Base-by-base conservation (phyloP, 176 grass and related monocot genomes). In the Olyra latifolia region DNA sequence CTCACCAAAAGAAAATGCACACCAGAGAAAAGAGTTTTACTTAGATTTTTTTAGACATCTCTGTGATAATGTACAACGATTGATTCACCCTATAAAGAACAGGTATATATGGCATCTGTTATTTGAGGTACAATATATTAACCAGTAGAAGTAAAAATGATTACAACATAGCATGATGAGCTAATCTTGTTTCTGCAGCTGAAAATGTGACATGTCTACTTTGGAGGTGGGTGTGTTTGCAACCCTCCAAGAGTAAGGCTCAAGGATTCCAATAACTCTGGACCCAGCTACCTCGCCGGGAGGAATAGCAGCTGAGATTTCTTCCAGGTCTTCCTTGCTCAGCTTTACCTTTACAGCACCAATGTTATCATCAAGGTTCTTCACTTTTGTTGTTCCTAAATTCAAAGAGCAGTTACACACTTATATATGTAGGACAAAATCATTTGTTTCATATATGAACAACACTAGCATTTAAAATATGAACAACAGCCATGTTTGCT, bases 311-410 rank as follows among this genome's bases (percentile, higher is more conserved):
- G 17, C 87, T 16, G 67, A 88, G 62, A 92, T 89, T 81, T 80
- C 81, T 62, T 82, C 23, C 62, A 89, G 66, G 66, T 83, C 81
- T 84, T 95, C 84, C 75, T 89, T 86, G 69, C 76, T 85, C 73
- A 89, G 78, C 84, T 92, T 95, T 78, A 89, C 23, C 44, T 91
- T 92, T 74, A 91, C 75, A 52, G 84, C 82, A 45, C 69, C 81
- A 45, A 91, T 87, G 77, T 91, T 92, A 66, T 77, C 76, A 71
- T 91, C 89, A 66, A 95, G 72, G 83, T 91, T 91, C 85, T 89
- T 87, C 57, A 89, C 71, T 64, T 95, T 91, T 48, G 87, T 95
- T 71, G 93, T 95, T 66, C 89, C 87, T 95, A 76, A 20, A 83
- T 81, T 77, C 72, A 82, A 82, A n/a, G n/a, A n/a, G n/a, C n/a